Conservation (phyloP, 306 rosid species). For the Dalbergia cultrata region DNA sequence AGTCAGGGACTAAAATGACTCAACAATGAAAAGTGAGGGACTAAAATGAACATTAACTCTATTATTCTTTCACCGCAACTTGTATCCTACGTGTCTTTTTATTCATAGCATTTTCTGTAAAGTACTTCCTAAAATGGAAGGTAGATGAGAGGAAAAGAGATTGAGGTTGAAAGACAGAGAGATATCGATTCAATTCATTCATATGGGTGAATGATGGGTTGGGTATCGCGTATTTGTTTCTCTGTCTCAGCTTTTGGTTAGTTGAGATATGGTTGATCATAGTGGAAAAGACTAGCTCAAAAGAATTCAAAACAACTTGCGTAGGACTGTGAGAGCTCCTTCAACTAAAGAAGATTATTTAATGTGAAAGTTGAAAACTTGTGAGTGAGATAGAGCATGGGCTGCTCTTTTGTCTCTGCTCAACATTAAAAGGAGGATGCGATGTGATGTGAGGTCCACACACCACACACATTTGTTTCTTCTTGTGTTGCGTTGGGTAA, state of each 20-base stretch:
- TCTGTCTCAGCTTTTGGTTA: conserved; percentile 44
- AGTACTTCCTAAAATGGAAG: conserved; percentile 52
- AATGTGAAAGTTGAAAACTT: conserved; percentile 29
- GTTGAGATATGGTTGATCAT: conserved; percentile 52
- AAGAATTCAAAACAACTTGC: conserved; percentile 41
- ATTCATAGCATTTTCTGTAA: conserved; percentile 26
- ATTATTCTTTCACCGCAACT: too few relatives aligned
- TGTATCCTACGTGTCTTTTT: conserved; percentile 40
- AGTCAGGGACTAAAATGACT: too few relatives aligned
- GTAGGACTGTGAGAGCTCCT: conserved; percentile 2
- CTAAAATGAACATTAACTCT: too few relatives aligned
- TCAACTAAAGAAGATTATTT: conserved; percentile 36
- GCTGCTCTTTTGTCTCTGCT: conserved; percentile 34
- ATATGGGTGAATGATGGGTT: conserved; percentile 36
- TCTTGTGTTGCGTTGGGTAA: conserved; percentile 13
- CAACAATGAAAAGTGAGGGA: too few relatives aligned
- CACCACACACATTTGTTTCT: conserved; percentile 14
- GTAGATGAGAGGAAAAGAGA: conserved; percentile 21
- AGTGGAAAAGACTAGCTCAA: conserved; percentile 44
- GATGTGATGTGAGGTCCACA: conserved; percentile 48
- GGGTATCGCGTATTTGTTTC: conserved; percentile 49
- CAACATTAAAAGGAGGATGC: not conserved
- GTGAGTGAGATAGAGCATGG: not conserved
- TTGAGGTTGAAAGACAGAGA: conserved; percentile 47
- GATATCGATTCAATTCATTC: not conserved